Evolutionary conservation across 2,329 filamentous ascomycete genomes (phyloP).

Genomic region (Amauroascus verrucosus): DNA sequence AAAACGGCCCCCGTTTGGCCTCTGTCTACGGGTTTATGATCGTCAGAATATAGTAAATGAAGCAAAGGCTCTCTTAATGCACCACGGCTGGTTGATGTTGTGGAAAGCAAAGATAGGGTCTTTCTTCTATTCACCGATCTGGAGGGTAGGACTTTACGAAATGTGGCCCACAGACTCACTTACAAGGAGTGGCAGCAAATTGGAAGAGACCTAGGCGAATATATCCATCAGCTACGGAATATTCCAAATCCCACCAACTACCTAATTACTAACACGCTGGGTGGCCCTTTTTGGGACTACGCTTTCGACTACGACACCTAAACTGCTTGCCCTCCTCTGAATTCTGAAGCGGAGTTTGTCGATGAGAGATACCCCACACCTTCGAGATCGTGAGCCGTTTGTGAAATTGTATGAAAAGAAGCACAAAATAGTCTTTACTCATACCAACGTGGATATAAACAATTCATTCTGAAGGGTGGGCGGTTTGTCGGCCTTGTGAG

Average conservation of each 20-base stretch:
- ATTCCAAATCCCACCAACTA: background rate
- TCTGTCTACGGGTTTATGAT: background rate
- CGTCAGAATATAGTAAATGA: background rate
- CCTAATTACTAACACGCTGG: conserved; percentile 3
- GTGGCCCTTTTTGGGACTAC: background rate
- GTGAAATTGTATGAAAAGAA: background rate
- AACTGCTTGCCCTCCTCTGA: background rate
- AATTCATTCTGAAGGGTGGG: conserved; percentile 5
- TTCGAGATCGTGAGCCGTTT: background rate
- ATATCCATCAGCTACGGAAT: background rate
- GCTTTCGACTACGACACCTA: background rate
- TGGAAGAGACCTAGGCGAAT: background rate
- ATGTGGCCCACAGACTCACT: background rate
- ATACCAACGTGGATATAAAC: background rate
- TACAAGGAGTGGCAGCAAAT: conserved; percentile 2
- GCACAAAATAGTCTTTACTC: background rate
- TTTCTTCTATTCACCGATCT: background rate
- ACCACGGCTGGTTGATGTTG: conserved; percentile 4
- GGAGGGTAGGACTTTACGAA: background rate
- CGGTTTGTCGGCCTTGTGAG: conserved; percentile 9
- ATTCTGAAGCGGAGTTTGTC: background rate
- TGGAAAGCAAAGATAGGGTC: background rate
- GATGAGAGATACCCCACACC: background rate
- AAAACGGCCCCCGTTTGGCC: background rate
- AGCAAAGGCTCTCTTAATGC: conserved; percentile 6